These are phyloP conservation scores for Phytophthora niederhauseri DNA, from an alignment of 352 stramenopile genomes.

Conservation along the genomic window DNA sequence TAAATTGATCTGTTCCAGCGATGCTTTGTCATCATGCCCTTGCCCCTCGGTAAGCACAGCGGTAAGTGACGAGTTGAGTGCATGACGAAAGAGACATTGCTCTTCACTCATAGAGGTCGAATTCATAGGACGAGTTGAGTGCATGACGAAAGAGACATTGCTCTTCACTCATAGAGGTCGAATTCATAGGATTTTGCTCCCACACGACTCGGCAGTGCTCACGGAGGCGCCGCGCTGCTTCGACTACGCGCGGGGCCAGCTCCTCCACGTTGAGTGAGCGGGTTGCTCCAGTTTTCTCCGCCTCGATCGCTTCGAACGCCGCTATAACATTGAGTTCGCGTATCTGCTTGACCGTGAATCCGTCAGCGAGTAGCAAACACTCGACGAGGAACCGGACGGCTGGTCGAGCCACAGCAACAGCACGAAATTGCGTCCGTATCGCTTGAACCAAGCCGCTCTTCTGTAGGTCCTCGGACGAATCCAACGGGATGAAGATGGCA, in stretches of 20 bases:
- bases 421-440: constrained; percentile 37
- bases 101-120: constrained; percentile 7
- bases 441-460: constrained; percentile 32
- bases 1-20: constrained; percentile 5
- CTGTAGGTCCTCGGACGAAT: constrained; percentile 10
- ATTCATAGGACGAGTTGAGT: constrained; percentile 13
- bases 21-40: not conserved
- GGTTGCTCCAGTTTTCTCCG: constrained; percentile 5
- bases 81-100: constrained; percentile 28
- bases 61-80: constrained; percentile 13
- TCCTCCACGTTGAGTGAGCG: constrained; percentile 27
- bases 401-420: constrained; percentile 33
- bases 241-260: constrained; percentile 33
- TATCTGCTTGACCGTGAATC: constrained; percentile 28
- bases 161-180: constrained; percentile 5
- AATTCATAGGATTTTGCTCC: constrained; percentile 11
- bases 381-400: constrained; percentile 37
- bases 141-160: constrained; percentile 31
- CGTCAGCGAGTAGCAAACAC: constrained; percentile 34
- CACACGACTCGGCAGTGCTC: constrained; percentile 21
- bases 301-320: constrained; percentile 35
- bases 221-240: constrained; percentile 24
- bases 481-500: constrained; percentile 41
- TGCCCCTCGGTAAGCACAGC: not conserved
- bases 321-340: constrained; percentile 18